A percentile compares a stretch with the other conserved stretches of the same genome.
Conservation (phyloP, 2,329 filamentous ascomycete species). For the Ramichloridium luteum region DNA sequence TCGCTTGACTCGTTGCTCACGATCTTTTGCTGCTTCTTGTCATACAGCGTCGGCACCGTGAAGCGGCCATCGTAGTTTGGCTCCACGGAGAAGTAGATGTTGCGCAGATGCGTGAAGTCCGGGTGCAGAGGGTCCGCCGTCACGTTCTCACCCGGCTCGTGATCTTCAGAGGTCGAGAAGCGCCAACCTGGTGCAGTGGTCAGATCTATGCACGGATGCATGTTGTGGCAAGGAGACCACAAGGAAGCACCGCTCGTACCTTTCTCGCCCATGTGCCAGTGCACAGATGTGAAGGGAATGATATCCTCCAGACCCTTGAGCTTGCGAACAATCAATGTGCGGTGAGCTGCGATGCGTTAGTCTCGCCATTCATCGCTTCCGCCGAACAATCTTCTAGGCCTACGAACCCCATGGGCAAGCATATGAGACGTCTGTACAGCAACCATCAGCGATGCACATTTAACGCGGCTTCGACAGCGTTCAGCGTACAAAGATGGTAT, state of each 20-base stretch:
- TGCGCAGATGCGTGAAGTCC: conserved; percentile 59
- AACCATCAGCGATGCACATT: too few species aligned
- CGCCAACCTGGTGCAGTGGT: conserved; percentile 78
- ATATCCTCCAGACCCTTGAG: conserved; percentile 87
- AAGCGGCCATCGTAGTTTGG: conserved; percentile 64
- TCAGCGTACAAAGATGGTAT: conserved; percentile 64
- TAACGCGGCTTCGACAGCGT: too few species aligned
- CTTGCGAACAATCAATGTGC: conserved; percentile 74
- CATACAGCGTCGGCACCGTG: conserved; percentile 78
- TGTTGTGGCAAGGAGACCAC: too few species aligned
- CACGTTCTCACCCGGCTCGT: conserved; percentile 43
- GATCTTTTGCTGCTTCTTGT: conserved; percentile 61
- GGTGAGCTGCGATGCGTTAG: conserved; percentile 48
- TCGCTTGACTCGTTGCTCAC: conserved; percentile 89
- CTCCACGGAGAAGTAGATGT: conserved; percentile 69
- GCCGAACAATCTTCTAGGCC: too few species aligned
- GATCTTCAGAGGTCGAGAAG: conserved; percentile 56
- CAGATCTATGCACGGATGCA: too few species aligned
- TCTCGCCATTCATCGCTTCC: background rate
- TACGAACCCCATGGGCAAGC: conserved; percentile 72
- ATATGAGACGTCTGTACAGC: conserved; percentile 56
- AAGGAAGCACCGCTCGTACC: conserved; percentile 39
- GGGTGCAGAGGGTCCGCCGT: conserved; percentile 51
- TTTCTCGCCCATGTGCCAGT: conserved; percentile 72
- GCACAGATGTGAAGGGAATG: conserved; percentile 67